A percentile compares a stretch with the other conserved stretches of the same genome.
Evolutionary conservation across 768 basidiomycete genomes (phyloP).

Genomic region (Crepidotus variabilis): DNA sequence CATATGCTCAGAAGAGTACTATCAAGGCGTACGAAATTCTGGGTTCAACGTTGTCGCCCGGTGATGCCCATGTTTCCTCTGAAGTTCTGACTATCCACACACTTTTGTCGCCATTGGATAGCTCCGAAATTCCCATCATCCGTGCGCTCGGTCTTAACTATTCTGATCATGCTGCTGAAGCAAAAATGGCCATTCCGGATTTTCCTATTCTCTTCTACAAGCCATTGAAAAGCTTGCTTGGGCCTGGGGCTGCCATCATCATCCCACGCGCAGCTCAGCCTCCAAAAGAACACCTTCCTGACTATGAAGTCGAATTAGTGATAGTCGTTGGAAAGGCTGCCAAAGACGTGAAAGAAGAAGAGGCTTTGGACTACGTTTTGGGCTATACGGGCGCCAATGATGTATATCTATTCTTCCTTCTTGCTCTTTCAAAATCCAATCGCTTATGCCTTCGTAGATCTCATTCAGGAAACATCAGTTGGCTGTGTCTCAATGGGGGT

Average conservation of each 20-base stretch:
- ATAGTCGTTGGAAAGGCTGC: conserved; percentile 82
- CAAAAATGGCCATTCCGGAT: conserved; percentile 61
- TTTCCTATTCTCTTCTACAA: conserved; percentile 81
- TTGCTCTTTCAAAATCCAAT: conserved; percentile 4
- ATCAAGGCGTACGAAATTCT: conserved; percentile 72
- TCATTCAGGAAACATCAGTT: conserved; percentile 84
- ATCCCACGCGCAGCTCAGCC: conserved; percentile 72
- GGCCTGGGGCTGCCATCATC: conserved; percentile 59
- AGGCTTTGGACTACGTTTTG: conserved; percentile 83
- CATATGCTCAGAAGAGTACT: conserved; percentile 43
- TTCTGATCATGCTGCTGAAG: conserved; percentile 77
- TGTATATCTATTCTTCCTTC: conserved; percentile 30
- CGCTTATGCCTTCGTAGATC: conserved; percentile 34
- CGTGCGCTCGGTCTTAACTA: conserved; percentile 83
- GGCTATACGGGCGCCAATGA: conserved; percentile 82
- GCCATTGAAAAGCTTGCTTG: conserved; percentile 65
- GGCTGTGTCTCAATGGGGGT: conserved; percentile 81
- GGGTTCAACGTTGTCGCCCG: conserved; percentile 65
- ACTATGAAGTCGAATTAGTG: conserved; percentile 80
- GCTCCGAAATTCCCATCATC: conserved; percentile 64
- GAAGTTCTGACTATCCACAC: conserved; percentile 66
- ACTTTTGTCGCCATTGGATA: conserved; percentile 65
- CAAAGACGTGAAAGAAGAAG: conserved; percentile 73
- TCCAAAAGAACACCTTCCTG: conserved; percentile 63
- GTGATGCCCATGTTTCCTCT: conserved; percentile 53